These are phyloP conservation scores for Echinochloa phyllopogon DNA, from an alignment of 176 grass and related monocot species.

Conservation along the genomic window DNA sequence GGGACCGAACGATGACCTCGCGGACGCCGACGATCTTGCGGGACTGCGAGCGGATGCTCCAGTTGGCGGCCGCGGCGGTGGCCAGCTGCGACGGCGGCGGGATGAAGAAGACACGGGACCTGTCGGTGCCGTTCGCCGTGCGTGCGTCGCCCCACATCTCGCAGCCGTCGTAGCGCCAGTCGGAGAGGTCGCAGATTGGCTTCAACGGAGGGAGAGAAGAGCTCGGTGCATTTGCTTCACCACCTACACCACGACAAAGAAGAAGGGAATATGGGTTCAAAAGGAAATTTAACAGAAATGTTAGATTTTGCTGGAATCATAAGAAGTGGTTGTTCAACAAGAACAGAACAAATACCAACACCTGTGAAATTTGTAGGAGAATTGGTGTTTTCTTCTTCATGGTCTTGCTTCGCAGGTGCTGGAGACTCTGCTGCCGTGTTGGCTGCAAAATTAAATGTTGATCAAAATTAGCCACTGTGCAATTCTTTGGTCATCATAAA, in stretches of 20 bases:
- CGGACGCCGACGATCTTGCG: slow-evolving; percentile 3
- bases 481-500: neutral
- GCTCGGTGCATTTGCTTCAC: neutral
- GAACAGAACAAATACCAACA: neutral
- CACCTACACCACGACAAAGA: neutral
- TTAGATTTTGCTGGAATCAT: neutral
- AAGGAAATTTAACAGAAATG: neutral
- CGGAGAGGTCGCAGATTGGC: slow-evolving; percentile 26
- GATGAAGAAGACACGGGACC: slow-evolving; percentile 27
- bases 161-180: slow-evolving; percentile 13
- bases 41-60: slow-evolving; percentile 23
- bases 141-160: slow-evolving; percentile 35
- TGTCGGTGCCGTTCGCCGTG: neutral
- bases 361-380: neutral
- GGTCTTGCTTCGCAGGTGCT: neutral
- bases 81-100: neutral
- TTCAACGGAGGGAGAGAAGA: neutral
- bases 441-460: neutral
- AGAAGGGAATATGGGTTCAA: neutral
- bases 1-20: slow-evolving; percentile 10
- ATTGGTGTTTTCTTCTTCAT: neutral
- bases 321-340: neutral
- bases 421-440: neutral
- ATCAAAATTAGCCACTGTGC: neutral
- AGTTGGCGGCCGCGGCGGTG: neutral